Percentiles rank a stretch among this genome's conserved stretches.
These are phyloP conservation scores for Pyrenophora teres DNA, from an alignment of 2,329 filamentous ascomycete species.

Conservation along the genomic window DNA sequence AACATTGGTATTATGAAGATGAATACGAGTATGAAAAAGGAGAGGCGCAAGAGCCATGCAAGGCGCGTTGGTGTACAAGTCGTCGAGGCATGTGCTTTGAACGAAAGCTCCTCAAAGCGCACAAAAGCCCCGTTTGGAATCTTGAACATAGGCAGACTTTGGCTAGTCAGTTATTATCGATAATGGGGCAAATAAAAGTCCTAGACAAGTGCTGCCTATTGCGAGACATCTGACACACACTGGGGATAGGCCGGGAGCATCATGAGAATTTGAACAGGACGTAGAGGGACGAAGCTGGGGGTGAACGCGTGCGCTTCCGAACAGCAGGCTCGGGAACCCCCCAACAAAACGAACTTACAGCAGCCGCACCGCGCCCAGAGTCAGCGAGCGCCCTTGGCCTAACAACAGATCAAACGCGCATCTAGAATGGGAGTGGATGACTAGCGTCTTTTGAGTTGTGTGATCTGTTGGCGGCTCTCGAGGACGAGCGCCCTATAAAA, in stretches of 20 bases:
- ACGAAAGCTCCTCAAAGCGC: not conserved
- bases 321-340: constrained; percentile 29
- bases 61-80: not conserved
- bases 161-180: too few species aligned
- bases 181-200: too few species aligned
- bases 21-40: not conserved
- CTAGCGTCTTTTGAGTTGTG: constrained; percentile 25
- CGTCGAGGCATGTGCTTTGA: not conserved
- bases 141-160: too few species aligned
- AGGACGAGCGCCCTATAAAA: constrained; percentile 33
- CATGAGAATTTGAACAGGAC: constrained; percentile 5
- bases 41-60: not conserved
- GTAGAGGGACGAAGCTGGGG: constrained; percentile 21
- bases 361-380: constrained; percentile 24
- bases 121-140: not conserved
- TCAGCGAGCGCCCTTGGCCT: constrained; percentile 25
- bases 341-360: constrained; percentile 22
- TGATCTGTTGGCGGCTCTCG: constrained; percentile 34
- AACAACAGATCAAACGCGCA: constrained; percentile 31
- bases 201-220: not conserved
- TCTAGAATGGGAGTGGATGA: constrained; percentile 40
- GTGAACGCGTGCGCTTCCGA: constrained; percentile 21
- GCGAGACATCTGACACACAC: not conserved
- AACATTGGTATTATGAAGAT: not conserved
- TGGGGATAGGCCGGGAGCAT: constrained; percentile 6